Percentiles rank a stretch among this genome's conserved stretches.
Conservation (phyloP, 176 grass and related monocot species). For the Dactylis glomerata region DNA sequence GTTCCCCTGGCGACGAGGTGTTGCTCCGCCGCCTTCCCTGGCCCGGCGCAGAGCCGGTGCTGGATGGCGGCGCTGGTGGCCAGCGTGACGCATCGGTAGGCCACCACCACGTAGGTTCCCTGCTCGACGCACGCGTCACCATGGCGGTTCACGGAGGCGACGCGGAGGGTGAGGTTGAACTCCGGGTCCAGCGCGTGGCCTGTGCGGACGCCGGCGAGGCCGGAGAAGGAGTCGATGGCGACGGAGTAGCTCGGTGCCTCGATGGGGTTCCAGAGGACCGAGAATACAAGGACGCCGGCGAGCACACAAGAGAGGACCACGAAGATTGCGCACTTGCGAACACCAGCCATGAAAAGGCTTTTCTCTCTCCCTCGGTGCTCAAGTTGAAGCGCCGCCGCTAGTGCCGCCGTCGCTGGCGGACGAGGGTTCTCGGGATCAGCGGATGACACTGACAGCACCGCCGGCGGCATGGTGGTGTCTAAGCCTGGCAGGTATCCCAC, state of each 20-base stretch:
- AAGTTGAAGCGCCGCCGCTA: background rate
- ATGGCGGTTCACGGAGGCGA: background rate
- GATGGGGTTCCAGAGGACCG: too few species aligned
- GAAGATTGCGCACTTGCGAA: too few species aligned
- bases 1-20: background rate
- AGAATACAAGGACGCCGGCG: background rate
- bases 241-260: background rate
- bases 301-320: too few species aligned
- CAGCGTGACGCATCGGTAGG: background rate
- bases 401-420: too few species aligned
- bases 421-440: background rate
- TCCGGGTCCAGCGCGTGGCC: background rate
- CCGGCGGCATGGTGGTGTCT: background rate
- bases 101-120: background rate
- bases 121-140: background rate
- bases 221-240: background rate
- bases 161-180: background rate
- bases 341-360: too few species aligned
- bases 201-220: background rate
- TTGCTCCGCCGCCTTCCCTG: background rate
- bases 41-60: background rate
- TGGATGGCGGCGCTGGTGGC: background rate
- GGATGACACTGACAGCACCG: rapidly evolving
- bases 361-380: too few species aligned
- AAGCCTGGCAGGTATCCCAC: background rate